Percentiles rank a stretch among this genome's conserved stretches.
These are phyloP conservation scores for Comarum palustre DNA, from an alignment of 306 rosid species.

Conservation along the genomic window DNA sequence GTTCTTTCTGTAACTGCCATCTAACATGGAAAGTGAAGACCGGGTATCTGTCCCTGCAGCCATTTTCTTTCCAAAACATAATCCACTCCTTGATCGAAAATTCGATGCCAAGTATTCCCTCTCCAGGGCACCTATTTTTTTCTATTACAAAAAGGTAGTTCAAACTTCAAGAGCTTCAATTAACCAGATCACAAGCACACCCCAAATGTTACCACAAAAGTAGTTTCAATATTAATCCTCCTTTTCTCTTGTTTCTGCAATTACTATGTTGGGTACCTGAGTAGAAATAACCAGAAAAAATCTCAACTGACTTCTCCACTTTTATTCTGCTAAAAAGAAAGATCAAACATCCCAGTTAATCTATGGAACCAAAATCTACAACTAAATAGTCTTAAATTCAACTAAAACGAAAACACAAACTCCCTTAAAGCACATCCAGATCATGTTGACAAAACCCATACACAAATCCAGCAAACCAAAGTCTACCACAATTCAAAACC, in stretches of 20 bases:
- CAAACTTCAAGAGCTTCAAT: constrained; percentile 12
- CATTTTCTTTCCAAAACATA: constrained; percentile 35
- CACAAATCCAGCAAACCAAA: constrained; percentile 1
- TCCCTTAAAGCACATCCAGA: not conserved
- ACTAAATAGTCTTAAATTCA: not conserved
- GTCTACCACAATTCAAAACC: constrained; percentile 17
- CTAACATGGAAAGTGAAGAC: constrained; percentile 30
- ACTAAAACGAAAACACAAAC: not conserved
- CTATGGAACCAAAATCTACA: not conserved
- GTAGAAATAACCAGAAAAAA: constrained; percentile 7
- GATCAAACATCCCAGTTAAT: constrained; percentile 6
- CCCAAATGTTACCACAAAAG: not conserved
- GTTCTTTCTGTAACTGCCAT: constrained; percentile 31
- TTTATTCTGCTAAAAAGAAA: constrained; percentile 11
- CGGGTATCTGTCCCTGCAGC: constrained; percentile 39
- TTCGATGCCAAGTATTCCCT: constrained; percentile 6
- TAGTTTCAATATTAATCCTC: not conserved
- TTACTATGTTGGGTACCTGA: not conserved
- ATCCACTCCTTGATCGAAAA: constrained; percentile 13
- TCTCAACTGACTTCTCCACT: constrained; percentile 7
- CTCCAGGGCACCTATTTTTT: constrained; percentile 3
- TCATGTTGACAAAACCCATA: not conserved
- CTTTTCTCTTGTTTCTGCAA: not conserved
- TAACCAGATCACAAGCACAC: not conserved
- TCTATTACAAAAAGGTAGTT: not conserved